Conservation (phyloP, 345 rosid genomes). For the Tarenaya hassleriana region DNA sequence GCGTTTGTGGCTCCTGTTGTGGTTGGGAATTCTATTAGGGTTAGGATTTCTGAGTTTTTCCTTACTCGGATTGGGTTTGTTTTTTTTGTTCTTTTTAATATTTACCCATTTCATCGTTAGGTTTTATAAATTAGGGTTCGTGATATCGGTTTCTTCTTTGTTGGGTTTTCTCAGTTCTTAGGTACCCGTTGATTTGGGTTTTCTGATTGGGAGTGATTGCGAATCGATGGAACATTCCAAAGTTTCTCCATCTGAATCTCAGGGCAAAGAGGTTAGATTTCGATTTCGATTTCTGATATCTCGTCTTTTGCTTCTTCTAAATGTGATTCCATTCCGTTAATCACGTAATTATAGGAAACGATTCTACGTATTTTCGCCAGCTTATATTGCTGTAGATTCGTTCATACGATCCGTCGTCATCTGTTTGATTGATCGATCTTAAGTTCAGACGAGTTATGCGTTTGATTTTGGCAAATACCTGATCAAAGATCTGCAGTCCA, state of each 20-base stretch:
- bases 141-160: neutral
- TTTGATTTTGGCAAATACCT: too few species aligned
- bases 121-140: too few species aligned
- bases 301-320: too few species aligned
- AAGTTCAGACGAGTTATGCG: too few species aligned
- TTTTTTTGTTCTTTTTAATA: too few species aligned
- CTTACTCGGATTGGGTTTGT: neutral
- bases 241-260: conserved; percentile 28
- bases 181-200: conserved; percentile 11
- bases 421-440: too few species aligned
- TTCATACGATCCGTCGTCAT: too few species aligned
- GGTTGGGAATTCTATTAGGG: conserved; percentile 4
- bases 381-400: too few species aligned
- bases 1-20: neutral
- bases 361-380: too few species aligned
- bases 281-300: conserved; percentile 3
- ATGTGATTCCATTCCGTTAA: conserved; percentile 5
- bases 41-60: neutral
- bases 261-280: conserved; percentile 54
- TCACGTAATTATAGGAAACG: too few species aligned
- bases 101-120: too few species aligned
- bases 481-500: too few species aligned
- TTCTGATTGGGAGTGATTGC: conserved; percentile 1
- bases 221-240: conserved; percentile 11
- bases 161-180: conserved; percentile 1